Evolutionary conservation across 2,329 filamentous ascomycete genomes (phyloP), one percentile per base, ranked within the genome.

Genomic region (Xylogone sp.): DNA sequence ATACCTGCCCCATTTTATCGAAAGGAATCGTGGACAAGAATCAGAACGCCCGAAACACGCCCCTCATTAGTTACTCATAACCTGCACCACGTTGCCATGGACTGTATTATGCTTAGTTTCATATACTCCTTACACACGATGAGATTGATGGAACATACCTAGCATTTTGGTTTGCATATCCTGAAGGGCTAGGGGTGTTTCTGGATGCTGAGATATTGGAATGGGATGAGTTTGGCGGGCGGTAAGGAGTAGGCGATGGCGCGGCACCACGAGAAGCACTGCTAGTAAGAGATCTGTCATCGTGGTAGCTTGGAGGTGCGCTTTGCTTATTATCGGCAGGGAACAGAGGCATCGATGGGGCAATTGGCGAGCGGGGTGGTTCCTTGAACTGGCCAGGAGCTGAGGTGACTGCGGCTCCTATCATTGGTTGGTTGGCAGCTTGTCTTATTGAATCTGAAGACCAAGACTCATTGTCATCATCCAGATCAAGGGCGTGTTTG

Each of bases 391-490:
- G 61, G 24, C 56, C 22, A 31, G 55, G 42, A 50, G 52, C 50
- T 18, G 60, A 62, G 58, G 62, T 68, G 43, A 57, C 55, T 46
- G 59, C 62, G 13, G 61, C 66, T 58, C 52, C 67, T 59, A 59
- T 61, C 43, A 65, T 56, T 44, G 60, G 57, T 53, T 60, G 63
- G 50, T 68, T 67, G 64, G 71, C 57, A 48, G 70, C 69, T 55
- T 76, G 74, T 62, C 70, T 72, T 54, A 74, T 59, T 9, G 83
- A 81, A 34, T 76, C 78, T 19, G 81, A 82, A 3, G 82, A 84
- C 68, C 84, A 82, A 22, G 83, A 86, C 44, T 84, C 82, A 44
- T 82, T 82, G 52, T 91, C 88, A 52, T 90, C 87, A 53, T 91
- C 84, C 49, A 89, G 79, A 57, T 85, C 83, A 22, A 83, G 74